Conservation (phyloP, 1,284 basidiomycete species). For the Boletellus deceptivus region DNA sequence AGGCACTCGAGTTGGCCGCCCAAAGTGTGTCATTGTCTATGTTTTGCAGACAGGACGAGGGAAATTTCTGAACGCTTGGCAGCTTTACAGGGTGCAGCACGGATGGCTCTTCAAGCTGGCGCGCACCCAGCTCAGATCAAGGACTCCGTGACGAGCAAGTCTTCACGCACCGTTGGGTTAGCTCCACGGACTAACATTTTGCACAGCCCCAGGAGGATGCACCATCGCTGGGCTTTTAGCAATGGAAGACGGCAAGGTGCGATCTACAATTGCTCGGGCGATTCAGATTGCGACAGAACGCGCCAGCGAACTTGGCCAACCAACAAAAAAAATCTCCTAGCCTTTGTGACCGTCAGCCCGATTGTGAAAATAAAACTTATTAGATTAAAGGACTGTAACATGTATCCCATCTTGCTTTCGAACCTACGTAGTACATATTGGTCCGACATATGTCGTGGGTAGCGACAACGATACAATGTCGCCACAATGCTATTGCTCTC, state of each 20-base stretch:
- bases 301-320: conserved; percentile 76
- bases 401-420: conserved; percentile 38
- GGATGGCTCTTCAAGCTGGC: conserved; percentile 89
- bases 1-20: conserved; percentile 93
- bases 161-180: background rate
- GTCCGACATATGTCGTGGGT: conserved; percentile 32
- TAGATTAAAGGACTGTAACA: background rate
- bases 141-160: conserved; percentile 94
- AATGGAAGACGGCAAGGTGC: conserved; percentile 91
- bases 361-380: conserved; percentile 2
- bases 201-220: conserved; percentile 91
- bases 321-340: conserved; percentile 35
- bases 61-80: conserved; percentile 6
- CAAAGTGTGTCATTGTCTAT: conserved; percentile 73
- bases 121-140: conserved; percentile 96
- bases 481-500: conserved; percentile 58
- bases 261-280: conserved; percentile 93
- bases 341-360: no score
- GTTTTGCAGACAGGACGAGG: background rate
- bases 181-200: background rate
- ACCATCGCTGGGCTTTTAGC: conserved; percentile 96
- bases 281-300: conserved; percentile 93
- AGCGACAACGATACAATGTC: conserved; percentile 23
- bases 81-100: conserved; percentile 96
- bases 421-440: conserved; percentile 13